phyloP scores from a whole-genome alignment of 441 rosid genomes.

The Metrosideros polymorpha region DNA sequence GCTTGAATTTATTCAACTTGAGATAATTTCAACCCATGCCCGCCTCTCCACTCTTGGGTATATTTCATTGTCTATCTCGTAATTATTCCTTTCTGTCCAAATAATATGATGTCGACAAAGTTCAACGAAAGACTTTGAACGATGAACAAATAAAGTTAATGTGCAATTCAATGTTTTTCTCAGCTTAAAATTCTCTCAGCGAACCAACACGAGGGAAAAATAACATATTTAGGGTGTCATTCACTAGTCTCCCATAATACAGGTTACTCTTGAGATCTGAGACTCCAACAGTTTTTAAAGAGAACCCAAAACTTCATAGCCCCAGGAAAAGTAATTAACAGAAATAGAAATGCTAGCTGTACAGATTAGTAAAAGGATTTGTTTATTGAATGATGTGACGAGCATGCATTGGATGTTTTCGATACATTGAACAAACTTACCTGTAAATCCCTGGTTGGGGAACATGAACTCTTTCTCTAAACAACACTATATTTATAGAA shows the following conservation, averaged over 20 bases:
- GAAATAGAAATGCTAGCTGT: not conserved
- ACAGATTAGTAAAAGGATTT: not conserved
- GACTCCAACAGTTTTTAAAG: not conserved
- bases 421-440: not conserved
- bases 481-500: not conserved
- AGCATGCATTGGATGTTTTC: not conserved
- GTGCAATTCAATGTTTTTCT: not conserved
- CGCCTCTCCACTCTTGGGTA: not conserved
- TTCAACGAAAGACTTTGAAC: not conserved
- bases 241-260: not conserved
- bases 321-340: not conserved
- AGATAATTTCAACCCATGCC: not conserved
- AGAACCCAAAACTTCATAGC: not conserved
- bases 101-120: not conserved
- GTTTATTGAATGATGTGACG: not conserved
- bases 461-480: not conserved
- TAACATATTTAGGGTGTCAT: not conserved
- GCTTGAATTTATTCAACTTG: not conserved
- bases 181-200: not conserved
- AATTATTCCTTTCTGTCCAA: not conserved
- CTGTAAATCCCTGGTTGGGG: not conserved
- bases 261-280: not conserved
- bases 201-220: not conserved
- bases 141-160: not conserved
- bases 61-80: not conserved